Evolutionary conservation across 768 basidiomycete species (phyloP).

Genomic region (Agrocybe chaxingu): DNA sequence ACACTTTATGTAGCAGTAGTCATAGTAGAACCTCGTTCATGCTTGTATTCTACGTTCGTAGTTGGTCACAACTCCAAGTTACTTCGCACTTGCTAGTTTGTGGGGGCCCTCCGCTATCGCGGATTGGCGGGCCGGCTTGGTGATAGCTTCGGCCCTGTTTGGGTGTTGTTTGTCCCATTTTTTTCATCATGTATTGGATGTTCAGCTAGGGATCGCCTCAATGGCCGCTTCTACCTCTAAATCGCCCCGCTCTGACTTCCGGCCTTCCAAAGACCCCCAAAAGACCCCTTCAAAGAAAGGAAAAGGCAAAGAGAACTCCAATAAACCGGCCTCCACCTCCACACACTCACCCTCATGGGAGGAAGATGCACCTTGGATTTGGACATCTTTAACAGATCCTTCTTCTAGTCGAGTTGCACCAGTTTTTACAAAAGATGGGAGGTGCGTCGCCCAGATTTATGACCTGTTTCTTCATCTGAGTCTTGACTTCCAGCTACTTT

Average conservation of each 20-base stretch:
- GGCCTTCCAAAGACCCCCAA: constrained; percentile 12
- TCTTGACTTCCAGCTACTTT: constrained; percentile 62
- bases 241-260: constrained; percentile 21
- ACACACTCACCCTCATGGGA: constrained; percentile 19
- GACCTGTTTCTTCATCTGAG: background rate
- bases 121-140: background rate
- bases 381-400: constrained; percentile 71
- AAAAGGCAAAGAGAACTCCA: constrained; percentile 44
- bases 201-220: constrained; percentile 13
- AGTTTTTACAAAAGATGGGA: constrained; percentile 86
- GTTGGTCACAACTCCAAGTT: too few species aligned
- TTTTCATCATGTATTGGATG: constrained; percentile 24
- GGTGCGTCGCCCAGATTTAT: constrained; percentile 40
- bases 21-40: background rate
- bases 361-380: constrained; percentile 50
- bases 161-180: constrained; percentile 30
- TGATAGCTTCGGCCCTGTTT: constrained; percentile 22
- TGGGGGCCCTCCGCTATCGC: too few species aligned
- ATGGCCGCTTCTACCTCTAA: constrained; percentile 45
- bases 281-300: constrained; percentile 37
- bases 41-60: background rate
- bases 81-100: too few species aligned
- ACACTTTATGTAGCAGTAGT: too few species aligned
- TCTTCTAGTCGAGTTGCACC: constrained; percentile 63
- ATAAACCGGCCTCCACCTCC: constrained; percentile 13